These are phyloP conservation scores for Blastocystis sp. DNA, from an alignment of 352 stramenopile species.

Conservation along the genomic window DNA sequence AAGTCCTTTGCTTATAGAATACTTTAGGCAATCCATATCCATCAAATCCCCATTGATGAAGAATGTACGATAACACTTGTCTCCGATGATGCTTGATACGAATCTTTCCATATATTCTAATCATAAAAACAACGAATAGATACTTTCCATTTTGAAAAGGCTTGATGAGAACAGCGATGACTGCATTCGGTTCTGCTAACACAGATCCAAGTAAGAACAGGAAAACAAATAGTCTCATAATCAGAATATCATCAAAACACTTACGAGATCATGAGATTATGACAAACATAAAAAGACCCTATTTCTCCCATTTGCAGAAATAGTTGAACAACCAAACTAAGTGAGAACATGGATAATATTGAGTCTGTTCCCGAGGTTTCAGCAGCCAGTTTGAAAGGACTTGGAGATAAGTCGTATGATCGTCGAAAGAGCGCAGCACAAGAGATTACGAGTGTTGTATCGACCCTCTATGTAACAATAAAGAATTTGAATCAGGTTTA, in stretches of 20 bases:
- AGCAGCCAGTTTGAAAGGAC: constrained; percentile 21
- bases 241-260: neutral
- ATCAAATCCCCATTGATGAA: constrained; percentile 75
- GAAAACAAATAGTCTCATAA: neutral
- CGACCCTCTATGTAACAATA: neutral
- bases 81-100: constrained; percentile 35
- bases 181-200: constrained; percentile 4
- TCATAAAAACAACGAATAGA: neutral
- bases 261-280: constrained; percentile 8
- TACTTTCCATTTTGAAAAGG: constrained; percentile 58
- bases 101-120: constrained; percentile 7
- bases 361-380: constrained; percentile 31
- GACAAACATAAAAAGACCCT: neutral
- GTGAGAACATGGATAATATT: constrained; percentile 32
- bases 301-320: neutral
- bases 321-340: neutral
- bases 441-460: constrained; percentile 42
- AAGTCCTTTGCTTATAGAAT: constrained; percentile 74
- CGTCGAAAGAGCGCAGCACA: constrained; percentile 25
- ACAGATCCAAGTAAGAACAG: neutral
- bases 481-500: neutral
- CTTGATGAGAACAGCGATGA: constrained; percentile 24
- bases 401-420: constrained; percentile 57
- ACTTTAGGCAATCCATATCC: constrained; percentile 76
- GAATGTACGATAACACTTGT: constrained; percentile 74